phyloP scores from a whole-genome alignment of 345 rosid genomes.

The Syzygium aromaticum region DNA sequence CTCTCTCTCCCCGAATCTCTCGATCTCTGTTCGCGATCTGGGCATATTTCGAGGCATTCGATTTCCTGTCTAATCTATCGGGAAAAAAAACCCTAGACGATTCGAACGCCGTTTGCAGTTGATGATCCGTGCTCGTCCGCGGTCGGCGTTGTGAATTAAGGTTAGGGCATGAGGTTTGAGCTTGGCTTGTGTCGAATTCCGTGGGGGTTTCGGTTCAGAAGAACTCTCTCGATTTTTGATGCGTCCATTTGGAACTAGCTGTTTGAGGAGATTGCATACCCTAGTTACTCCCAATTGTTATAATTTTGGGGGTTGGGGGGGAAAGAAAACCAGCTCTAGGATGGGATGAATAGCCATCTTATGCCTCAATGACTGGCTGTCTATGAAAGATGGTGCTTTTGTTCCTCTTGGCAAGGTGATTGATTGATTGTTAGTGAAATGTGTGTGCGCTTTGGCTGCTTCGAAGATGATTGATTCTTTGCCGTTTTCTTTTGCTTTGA shows the following conservation, averaged over 20 bases:
- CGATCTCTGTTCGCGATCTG: background rate
- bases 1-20: background rate
- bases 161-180: background rate
- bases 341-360: background rate
- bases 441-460: background rate
- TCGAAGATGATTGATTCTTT: background rate
- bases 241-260: background rate
- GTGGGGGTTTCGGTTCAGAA: background rate
- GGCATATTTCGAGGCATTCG: background rate
- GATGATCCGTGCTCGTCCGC: background rate
- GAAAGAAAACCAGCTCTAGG: background rate
- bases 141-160: background rate
- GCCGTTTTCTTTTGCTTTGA: background rate
- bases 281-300: background rate
- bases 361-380: background rate
- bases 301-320: background rate
- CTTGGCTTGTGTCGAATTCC: background rate
- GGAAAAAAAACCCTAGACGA: background rate
- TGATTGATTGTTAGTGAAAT: background rate
- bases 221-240: background rate
- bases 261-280: background rate
- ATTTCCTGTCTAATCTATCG: background rate
- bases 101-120: background rate
- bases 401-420: background rate
- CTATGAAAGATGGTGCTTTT: background rate